These are phyloP conservation scores for Aspergillus thermomutatus DNA, from an alignment of 2,329 filamentous ascomycete genomes.

Conservation along the genomic window DNA sequence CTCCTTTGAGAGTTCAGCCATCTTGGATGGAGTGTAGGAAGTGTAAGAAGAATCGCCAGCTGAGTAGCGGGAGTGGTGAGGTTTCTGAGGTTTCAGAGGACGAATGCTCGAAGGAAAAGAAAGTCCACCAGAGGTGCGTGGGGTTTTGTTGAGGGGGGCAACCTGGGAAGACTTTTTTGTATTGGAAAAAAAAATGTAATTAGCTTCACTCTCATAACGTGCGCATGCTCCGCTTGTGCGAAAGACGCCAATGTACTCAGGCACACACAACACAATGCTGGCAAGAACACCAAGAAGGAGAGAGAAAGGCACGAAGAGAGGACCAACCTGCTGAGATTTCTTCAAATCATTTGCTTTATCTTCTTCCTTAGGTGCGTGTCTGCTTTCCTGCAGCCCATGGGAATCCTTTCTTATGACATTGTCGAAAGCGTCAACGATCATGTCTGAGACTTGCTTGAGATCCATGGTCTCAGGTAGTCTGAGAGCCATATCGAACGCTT, in stretches of 20 bases:
- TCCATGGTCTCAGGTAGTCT: constrained; percentile 2
- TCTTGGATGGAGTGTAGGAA: background rate
- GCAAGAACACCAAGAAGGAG: background rate
- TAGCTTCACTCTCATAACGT: background rate
- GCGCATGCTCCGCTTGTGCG: background rate
- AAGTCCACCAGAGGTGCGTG: background rate
- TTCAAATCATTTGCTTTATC: constrained; percentile 52
- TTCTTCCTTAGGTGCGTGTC: constrained; percentile 24
- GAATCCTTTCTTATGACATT: constrained; percentile 7
- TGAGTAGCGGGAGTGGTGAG: background rate
- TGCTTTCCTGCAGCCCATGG: constrained; percentile 13
- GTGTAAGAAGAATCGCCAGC: background rate
- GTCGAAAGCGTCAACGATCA: constrained; percentile 14
- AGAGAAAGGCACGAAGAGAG: background rate
- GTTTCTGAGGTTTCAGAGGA: background rate
- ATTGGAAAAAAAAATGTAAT: background rate
- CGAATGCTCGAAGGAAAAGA: background rate
- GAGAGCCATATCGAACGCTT: background rate
- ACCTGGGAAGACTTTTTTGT: background rate
- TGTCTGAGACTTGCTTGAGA: constrained; percentile 5
- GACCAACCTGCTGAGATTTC: constrained; percentile 54
- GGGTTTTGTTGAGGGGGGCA: constrained; percentile 1
- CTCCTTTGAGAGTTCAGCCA: background rate
- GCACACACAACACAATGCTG: background rate
- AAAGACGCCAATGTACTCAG: background rate